Evolutionary conservation across 2,329 filamentous ascomycete species (phyloP).

Genomic region (Furcasterigmium furcatum): DNA sequence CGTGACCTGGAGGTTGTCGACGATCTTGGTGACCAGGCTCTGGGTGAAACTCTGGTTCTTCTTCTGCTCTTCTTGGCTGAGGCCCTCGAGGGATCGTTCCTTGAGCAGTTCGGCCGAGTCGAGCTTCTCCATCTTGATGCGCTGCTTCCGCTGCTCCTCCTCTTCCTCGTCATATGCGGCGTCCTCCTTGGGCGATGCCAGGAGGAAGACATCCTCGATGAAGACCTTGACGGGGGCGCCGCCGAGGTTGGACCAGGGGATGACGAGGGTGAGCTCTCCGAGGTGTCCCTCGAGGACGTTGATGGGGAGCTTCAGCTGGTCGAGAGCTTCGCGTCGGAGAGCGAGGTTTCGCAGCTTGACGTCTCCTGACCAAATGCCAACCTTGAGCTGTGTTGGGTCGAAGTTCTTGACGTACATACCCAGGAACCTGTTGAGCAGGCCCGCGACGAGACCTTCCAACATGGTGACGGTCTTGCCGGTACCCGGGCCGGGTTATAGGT

Average conservation of each 20-base stretch:
- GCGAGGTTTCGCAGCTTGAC: slow-evolving; percentile 93
- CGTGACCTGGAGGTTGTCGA: slow-evolving; percentile 96
- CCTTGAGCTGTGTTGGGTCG: slow-evolving; percentile 94
- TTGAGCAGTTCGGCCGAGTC: slow-evolving; percentile 94
- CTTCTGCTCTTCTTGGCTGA: slow-evolving; percentile 92
- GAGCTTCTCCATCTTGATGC: slow-evolving; percentile 98
- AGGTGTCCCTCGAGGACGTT: slow-evolving; percentile 96
- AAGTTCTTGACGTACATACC: slow-evolving; percentile 99
- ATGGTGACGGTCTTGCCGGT: slow-evolving; percentile 68
- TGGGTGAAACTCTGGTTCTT: slow-evolving; percentile 98
- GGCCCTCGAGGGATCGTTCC: slow-evolving; percentile 85
- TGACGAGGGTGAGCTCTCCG: slow-evolving; percentile 84
- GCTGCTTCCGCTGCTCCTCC: slow-evolving; percentile 79
- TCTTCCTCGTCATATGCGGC: slow-evolving; percentile 90
- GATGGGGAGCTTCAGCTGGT: slow-evolving; percentile 93
- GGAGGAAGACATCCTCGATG: slow-evolving; percentile 93
- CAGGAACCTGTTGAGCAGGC: slow-evolving; percentile 97
- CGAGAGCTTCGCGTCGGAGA: slow-evolving; percentile 88
- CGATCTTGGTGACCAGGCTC: slow-evolving; percentile 91
- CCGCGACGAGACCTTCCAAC: slow-evolving; percentile 96
- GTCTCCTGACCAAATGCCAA: slow-evolving; percentile 98
- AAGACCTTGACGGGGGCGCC: slow-evolving; percentile 92
- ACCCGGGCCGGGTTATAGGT: slow-evolving; percentile 61
- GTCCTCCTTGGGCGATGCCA: slow-evolving; percentile 94
- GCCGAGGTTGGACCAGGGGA: slow-evolving; percentile 95